Percentiles rank a stretch among this genome's conserved stretches.
These are phyloP conservation scores for Parachaetomium inaequale DNA, from an alignment of 495 filamentous ascomycete species.

Conservation along the genomic window DNA sequence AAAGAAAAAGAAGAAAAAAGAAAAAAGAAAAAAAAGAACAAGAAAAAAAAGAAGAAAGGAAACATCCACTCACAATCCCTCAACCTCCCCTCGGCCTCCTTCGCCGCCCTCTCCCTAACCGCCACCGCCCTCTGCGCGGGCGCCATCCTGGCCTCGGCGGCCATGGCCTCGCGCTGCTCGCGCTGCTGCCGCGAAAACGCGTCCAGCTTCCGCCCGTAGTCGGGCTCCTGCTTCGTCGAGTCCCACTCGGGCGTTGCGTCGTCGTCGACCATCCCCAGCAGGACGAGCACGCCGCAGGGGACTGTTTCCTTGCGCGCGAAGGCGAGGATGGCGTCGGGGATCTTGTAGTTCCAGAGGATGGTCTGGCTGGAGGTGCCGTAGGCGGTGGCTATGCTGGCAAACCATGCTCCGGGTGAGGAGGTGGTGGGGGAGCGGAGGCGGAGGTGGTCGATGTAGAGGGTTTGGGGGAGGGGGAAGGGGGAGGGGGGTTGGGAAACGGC, in stretches of 20 bases:
- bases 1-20: too few species aligned
- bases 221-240: slow-evolving; percentile 39
- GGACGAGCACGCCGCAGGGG: slow-evolving; percentile 60
- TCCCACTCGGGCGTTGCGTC: slow-evolving; percentile 56
- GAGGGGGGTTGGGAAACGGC: slow-evolving; percentile 37
- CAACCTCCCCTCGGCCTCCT: slow-evolving; percentile 39
- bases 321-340: slow-evolving; percentile 50
- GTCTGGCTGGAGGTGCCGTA: slow-evolving; percentile 50
- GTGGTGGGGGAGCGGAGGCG: slow-evolving; percentile 18
- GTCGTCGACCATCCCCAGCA: slow-evolving; percentile 50
- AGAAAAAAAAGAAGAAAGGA: background rate
- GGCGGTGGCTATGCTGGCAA: slow-evolving; percentile 53
- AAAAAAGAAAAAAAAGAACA: background rate
- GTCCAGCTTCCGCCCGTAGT: slow-evolving; percentile 32
- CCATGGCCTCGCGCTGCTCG: slow-evolving; percentile 42
- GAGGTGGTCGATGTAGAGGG: slow-evolving; percentile 43
- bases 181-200: slow-evolving; percentile 32
- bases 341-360: slow-evolving; percentile 59
- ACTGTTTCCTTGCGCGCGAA: slow-evolving; percentile 53
- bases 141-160: slow-evolving; percentile 45
- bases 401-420: slow-evolving; percentile 51
- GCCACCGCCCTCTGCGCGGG: slow-evolving; percentile 47
- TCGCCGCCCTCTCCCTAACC: slow-evolving; percentile 30
- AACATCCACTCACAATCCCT: slow-evolving; percentile 38
- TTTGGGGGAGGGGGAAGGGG: slow-evolving; percentile 13